Conservation (phyloP, 805 yeast species). For the Blastobotrys americana region DNA sequence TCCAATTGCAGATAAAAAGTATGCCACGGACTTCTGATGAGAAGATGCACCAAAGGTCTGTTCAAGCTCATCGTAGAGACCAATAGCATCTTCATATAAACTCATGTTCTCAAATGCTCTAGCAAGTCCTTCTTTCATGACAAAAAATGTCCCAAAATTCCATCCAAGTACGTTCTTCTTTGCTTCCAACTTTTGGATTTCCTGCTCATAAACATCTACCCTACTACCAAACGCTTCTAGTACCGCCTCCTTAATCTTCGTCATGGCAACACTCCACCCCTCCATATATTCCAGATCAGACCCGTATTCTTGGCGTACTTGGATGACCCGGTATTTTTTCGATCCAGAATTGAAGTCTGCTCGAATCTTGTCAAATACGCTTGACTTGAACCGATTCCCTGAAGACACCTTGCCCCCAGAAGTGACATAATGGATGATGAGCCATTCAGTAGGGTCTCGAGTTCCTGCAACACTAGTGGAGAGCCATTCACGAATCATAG, state of each 20-base stretch:
- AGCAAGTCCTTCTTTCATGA: constrained; percentile 45
- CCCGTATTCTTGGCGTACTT: constrained; percentile 21
- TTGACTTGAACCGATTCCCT: constrained; percentile 37
- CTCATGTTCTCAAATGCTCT: constrained; percentile 47
- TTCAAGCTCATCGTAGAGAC: constrained; percentile 43
- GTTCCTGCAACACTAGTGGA: constrained; percentile 34
- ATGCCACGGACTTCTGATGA: constrained; percentile 24
- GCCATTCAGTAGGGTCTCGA: constrained; percentile 50
- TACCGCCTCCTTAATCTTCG: constrained; percentile 42
- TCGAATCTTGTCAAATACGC: constrained; percentile 48
- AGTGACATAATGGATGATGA: constrained; percentile 48
- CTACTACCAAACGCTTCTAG: constrained; percentile 48
- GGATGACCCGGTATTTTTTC: constrained; percentile 32
- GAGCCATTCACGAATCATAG: constrained; percentile 77
- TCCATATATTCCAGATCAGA: constrained; percentile 30
- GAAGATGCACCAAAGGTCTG: constrained; percentile 23
- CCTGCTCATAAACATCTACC: constrained; percentile 36
- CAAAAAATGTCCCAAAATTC: constrained; percentile 40
- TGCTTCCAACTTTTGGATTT: constrained; percentile 34
- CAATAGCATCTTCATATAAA: constrained; percentile 53
- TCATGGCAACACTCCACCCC: constrained; percentile 42
- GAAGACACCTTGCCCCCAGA: constrained; percentile 28
- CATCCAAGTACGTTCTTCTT: constrained; percentile 35
- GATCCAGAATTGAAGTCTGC: constrained; percentile 40
- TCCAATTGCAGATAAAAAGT: constrained; percentile 25